Percentiles rank a stretch among this genome's conserved stretches.
These are phyloP conservation scores for Exophiala calicioides DNA, from an alignment of 2,329 filamentous ascomycete species.

Conservation along the genomic window DNA sequence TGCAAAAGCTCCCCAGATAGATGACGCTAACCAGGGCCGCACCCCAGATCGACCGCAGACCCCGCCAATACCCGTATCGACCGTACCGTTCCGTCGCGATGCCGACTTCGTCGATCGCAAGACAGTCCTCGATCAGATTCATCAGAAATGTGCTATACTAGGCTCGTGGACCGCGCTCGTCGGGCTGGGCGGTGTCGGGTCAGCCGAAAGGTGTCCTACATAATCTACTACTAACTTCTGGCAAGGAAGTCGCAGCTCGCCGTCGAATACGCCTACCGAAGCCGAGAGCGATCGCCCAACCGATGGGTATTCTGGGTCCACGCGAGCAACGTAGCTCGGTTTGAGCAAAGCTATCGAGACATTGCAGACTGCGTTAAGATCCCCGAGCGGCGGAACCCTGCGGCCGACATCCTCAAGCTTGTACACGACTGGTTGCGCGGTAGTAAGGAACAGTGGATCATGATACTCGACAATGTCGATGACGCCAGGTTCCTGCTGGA, in stretches of 20 bases:
- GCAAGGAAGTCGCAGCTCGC: slow-evolving; percentile 36
- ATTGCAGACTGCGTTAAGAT: slow-evolving; percentile 29
- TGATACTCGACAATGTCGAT: slow-evolving; percentile 35
- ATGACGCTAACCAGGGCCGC: no score
- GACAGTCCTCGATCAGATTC: slow-evolving; percentile 32
- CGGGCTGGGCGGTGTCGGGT: slow-evolving; percentile 41
- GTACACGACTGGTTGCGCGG: slow-evolving; percentile 31
- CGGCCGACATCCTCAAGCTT: slow-evolving; percentile 37
- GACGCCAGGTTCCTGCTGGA: slow-evolving; percentile 25
- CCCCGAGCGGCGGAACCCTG: slow-evolving; percentile 28
- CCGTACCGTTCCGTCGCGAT: slow-evolving; percentile 37
- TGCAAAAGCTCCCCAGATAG: no score
- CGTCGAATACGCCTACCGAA: slow-evolving; percentile 32
- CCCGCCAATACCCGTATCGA: no score
- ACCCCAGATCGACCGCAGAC: no score
- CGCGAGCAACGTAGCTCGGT: slow-evolving; percentile 22
- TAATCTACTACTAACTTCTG: background rate
- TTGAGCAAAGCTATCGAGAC: slow-evolving; percentile 32
- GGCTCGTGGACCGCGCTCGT: slow-evolving; percentile 35
- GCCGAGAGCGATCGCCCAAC: slow-evolving; percentile 22
- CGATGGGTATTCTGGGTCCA: slow-evolving; percentile 36
- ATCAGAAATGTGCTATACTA: slow-evolving; percentile 22
- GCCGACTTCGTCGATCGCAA: slow-evolving; percentile 35
- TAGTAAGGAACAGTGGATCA: slow-evolving; percentile 32
- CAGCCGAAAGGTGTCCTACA: slow-evolving; percentile 19